Conservation (phyloP, 352 stramenopile genomes). For the Pythium aquatile region DNA sequence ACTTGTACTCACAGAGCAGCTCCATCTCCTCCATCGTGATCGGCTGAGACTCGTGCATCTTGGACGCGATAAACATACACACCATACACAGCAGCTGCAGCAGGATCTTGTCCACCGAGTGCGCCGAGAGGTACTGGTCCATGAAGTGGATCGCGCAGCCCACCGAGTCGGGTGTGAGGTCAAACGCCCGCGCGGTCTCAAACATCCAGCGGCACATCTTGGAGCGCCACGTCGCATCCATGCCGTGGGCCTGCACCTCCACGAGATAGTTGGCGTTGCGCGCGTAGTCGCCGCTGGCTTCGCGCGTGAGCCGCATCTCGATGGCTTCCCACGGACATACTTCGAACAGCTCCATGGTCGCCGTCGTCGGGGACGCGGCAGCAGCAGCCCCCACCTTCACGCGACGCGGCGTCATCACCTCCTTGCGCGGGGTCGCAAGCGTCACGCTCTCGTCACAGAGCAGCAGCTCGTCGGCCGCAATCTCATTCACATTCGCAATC, state of each 20-base stretch:
- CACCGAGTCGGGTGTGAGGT: constrained; percentile 63
- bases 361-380: background rate
- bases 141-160: constrained; percentile 64
- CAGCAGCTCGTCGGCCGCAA: constrained; percentile 17
- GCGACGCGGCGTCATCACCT: constrained; percentile 4
- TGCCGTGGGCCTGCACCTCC: constrained; percentile 51
- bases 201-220: constrained; percentile 85
- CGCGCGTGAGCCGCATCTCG: constrained; percentile 23
- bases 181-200: constrained; percentile 66
- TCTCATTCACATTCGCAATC: constrained; percentile 1
- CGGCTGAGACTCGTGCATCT: constrained; percentile 70
- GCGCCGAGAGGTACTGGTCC: constrained; percentile 62
- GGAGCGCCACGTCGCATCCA: constrained; percentile 60
- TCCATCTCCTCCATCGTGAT: constrained; percentile 75
- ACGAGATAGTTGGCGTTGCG: constrained; percentile 47
- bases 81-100: constrained; percentile 76
- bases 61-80: constrained; percentile 68
- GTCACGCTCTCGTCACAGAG: constrained; percentile 26
- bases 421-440: constrained; percentile 22
- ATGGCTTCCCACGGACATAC: constrained; percentile 23
- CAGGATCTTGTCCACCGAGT: constrained; percentile 71
- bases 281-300: constrained; percentile 23
- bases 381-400: background rate
- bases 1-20: constrained; percentile 74
- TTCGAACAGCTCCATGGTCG: constrained; percentile 1